Evolutionary conservation across 306 rosid genomes (phyloP), one percentile per base, ranked within the genome.

Genomic region (Crotalaria pallida): DNA sequence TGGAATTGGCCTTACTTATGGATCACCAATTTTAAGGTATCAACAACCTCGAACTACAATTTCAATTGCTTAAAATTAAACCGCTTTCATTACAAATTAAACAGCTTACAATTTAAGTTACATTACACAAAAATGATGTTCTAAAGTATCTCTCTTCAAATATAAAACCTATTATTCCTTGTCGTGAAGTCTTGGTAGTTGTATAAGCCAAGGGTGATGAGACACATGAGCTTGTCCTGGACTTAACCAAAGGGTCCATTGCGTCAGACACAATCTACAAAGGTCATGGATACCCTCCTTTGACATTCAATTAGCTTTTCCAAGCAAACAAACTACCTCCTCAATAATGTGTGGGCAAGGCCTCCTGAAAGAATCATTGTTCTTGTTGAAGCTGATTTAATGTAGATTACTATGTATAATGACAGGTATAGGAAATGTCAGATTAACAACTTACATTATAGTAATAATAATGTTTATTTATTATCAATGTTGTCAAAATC

Each of bases 231-330:
- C 88, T 93, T 36, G 67, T 88, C 6, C 74, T 90, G 17, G 90
- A 93, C 86, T 56, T 93, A 40, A 52, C 76, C 51, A 79, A 31
- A 34, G 60, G 74, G 12, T 83, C 87, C 10, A 67, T 93, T 74
- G 65, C 23, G 45, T 88, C 91, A 1, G 78, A 88, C 49, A 80
- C 73, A 23, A 67, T 85, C 83, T 76, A 85, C 82, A 80, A 57
- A 1, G 96, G 96, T 43, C 79, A 81, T 59, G 98, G 98, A 10
- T 82, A 78, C 77, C 98, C 98, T 47, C 96, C 98, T 43, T 64
- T 85, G 6, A 81, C 90, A 49, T 93, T 84, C 71, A 40, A 17
- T 7, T 93, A 93, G 84, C 93, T 93, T 34, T 67, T 82, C 76
- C 67, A 15, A 67, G 96, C 91, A 10, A 93, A 86, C 81, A 85